phyloP scores from a whole-genome alignment of 257 asterid genomes.

The Handroanthus guayacan region DNA sequence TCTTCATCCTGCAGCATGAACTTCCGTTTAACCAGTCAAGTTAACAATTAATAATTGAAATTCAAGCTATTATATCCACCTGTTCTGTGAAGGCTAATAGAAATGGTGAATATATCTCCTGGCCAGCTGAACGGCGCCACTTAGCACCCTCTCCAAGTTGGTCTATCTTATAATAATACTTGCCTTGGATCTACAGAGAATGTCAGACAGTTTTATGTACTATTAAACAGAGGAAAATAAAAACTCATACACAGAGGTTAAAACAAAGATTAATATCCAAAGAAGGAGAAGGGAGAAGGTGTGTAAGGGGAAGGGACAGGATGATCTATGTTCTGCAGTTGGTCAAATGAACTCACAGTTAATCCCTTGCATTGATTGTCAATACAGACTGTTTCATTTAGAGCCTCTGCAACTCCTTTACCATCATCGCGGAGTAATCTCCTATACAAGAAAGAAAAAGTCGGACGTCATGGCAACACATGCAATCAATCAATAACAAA shows the following conservation, averaged over 20 bases:
- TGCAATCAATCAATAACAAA: constrained; percentile 2
- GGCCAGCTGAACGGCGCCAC: constrained; percentile 73
- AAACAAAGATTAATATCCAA: constrained; percentile 10
- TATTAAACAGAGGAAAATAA: not conserved
- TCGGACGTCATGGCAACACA: constrained; percentile 19
- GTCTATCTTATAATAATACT: constrained; percentile 58
- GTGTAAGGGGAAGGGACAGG: constrained; percentile 9
- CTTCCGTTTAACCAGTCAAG: constrained; percentile 25
- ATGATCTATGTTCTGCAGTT: constrained; percentile 1
- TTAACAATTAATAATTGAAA: constrained; percentile 21
- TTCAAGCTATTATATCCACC: constrained; percentile 40
- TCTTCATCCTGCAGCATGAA: constrained; percentile 48
- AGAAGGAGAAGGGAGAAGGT: not conserved
- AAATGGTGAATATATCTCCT: constrained; percentile 68
- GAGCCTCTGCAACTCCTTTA: constrained; percentile 75
- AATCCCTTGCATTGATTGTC: constrained; percentile 57
- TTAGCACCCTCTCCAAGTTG: constrained; percentile 69
- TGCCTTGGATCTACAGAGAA: constrained; percentile 60
- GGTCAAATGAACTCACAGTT: constrained; percentile 51
- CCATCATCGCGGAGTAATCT: constrained; percentile 71
- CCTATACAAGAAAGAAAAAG: constrained; percentile 46
- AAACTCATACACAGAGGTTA: not conserved
- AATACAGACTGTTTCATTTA: constrained; percentile 73
- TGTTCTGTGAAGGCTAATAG: constrained; percentile 63
- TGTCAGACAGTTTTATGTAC: constrained; percentile 2